Base-by-base conservation (phyloP, 345 rosid genomes). In the Sapria himalayana region DNA sequence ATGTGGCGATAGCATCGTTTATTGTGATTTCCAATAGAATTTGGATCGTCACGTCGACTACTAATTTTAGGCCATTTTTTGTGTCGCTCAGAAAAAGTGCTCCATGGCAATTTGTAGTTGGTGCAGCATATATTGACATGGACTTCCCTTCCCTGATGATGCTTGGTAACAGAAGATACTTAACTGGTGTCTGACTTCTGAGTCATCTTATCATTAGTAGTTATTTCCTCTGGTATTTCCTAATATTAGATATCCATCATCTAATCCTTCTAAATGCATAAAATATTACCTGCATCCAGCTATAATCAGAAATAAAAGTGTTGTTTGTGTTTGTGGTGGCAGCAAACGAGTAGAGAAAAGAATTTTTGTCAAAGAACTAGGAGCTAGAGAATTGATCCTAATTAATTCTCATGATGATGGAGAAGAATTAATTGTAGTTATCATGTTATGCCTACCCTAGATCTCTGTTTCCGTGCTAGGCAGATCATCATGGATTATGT, bases 201-300 rank as follows among this genome's bases (percentile, higher is more conserved):
- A 85, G 0, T 56, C 58, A 0, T 69, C 70, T 2, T 15, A 74
- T 16, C 67, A 61, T 1, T 75, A 70, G 0, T 62, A 56, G n/a
- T 76, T 85, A 93, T 74, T 64, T 13, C 70, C 82, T 8, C 41
- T 85, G 19, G 61, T 85, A 22, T 80, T 76, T 48, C 93, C 76
- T 4, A 89, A n/a, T n/a, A n/a, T n/a, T n/a, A n/a, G n/a, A n/a
- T n/a, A n/a, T n/a, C n/a, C n/a, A n/a, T n/a, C 25, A 15, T 19
- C 2, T 46, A 25, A 9, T 4, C 24, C 32, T 37, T 7, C 20
- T 29, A 29, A 48, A 55, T 85, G 96, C 39, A 41, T 78, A 50
- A 74, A n/a, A n/a, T n/a, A 79, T 34, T 77, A 93, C 4, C 86
- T 85, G 6, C 59, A 71, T 15, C 65, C 80, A 24, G 33, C 33